These are phyloP conservation scores for Plasmodium relictum DNA, from an alignment of 169 alveolate genomes.

Conservation along the genomic window DNA sequence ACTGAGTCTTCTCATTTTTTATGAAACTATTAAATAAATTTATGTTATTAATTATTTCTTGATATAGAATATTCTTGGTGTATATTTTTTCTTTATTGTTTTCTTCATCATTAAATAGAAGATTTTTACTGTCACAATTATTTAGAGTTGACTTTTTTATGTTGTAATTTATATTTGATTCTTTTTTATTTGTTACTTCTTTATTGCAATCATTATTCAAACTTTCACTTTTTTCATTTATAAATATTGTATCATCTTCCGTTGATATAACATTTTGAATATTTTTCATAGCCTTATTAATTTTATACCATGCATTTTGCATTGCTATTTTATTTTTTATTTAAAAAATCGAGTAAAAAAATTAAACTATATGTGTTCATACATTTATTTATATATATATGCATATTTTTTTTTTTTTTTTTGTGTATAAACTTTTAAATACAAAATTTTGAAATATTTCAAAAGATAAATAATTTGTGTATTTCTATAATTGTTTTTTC, in stretches of 20 bases:
- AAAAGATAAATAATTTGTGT: too few relatives aligned
- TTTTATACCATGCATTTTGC: slow-evolving; percentile 49
- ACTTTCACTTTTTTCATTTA: background rate
- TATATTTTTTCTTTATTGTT: background rate
- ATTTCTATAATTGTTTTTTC: too few relatives aligned
- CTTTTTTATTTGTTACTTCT: slow-evolving; percentile 16
- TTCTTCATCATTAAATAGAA: background rate
- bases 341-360: background rate
- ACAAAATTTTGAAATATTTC: too few relatives aligned
- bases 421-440: too few relatives aligned
- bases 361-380: background rate
- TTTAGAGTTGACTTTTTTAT: background rate
- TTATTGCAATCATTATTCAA: background rate
- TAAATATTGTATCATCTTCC: slow-evolving; percentile 20
- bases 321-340: slow-evolving; percentile 16
- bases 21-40: slow-evolving; percentile 12
- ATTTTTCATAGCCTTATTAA: slow-evolving; percentile 44
- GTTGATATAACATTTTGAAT: slow-evolving; percentile 47
- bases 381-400: too few relatives aligned
- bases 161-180: background rate
- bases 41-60: slow-evolving; percentile 33
- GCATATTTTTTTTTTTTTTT: too few relatives aligned
- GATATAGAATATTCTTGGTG: slow-evolving; percentile 28
- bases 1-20: slow-evolving; percentile 28
- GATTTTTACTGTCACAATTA: background rate